phyloP scores from a whole-genome alignment of 345 rosid genomes.

The Trapa incisa region DNA sequence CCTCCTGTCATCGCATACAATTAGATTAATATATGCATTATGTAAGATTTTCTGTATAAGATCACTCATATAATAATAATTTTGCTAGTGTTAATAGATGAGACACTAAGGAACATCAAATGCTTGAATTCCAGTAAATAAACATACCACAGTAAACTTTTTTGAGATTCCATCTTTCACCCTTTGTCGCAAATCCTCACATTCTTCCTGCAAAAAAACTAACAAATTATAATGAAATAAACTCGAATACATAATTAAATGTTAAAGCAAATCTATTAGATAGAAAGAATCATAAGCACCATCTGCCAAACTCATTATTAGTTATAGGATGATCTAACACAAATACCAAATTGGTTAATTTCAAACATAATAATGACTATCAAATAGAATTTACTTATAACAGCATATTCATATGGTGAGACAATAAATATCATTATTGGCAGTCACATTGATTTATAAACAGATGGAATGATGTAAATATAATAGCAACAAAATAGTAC shows the following conservation, averaged over 20 bases:
- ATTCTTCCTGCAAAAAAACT: constrained; percentile 33
- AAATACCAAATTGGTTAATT: not conserved
- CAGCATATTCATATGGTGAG: too few relatives aligned
- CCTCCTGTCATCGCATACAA: constrained; percentile 23
- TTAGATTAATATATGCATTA: not conserved
- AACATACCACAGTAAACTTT: constrained; percentile 26
- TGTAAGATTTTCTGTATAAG: not conserved
- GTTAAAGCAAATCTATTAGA: not conserved
- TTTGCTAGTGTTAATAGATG: not conserved
- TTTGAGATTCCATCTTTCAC: constrained; percentile 19
- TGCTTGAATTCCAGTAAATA: not conserved
- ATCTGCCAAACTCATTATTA: too few relatives aligned
- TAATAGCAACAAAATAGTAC: too few relatives aligned
- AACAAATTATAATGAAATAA: not conserved
- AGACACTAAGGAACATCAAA: not conserved
- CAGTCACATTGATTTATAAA: too few relatives aligned
- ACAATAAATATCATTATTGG: too few relatives aligned
- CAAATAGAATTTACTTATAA: too few relatives aligned
- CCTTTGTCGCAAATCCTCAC: constrained; percentile 31
- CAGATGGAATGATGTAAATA: too few relatives aligned
- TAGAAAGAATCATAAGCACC: not conserved
- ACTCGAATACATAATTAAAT: not conserved
- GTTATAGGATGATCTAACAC: not conserved
- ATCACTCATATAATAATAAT: too few relatives aligned
- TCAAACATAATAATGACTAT: not conserved